Conservation (phyloP, 345 rosid genomes). For the Bruguiera parviflora region DNA sequence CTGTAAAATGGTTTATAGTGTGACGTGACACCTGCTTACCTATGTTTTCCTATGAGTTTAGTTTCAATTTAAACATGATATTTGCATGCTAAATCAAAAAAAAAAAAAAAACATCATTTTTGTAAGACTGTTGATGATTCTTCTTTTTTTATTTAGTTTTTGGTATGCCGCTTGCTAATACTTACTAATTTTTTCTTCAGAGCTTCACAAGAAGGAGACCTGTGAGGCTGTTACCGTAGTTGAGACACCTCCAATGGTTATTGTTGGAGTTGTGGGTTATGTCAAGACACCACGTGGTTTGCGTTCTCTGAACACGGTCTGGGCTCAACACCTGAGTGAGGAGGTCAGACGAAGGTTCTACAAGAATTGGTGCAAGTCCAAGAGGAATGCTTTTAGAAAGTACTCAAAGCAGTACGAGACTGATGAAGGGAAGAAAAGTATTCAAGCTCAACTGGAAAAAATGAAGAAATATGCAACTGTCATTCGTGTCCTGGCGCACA, state of each 20-base stretch:
- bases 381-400: slow-evolving; percentile 84
- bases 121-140: too few species aligned
- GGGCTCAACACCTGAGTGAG: slow-evolving; percentile 92
- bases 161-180: background rate
- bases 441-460: slow-evolving; percentile 66
- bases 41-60: too few species aligned
- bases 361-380: slow-evolving; percentile 83
- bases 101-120: too few species aligned
- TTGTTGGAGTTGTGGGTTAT: slow-evolving; percentile 83
- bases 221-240: slow-evolving; percentile 85
- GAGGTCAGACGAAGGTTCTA: slow-evolving; percentile 78
- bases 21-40: too few species aligned
- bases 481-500: slow-evolving; percentile 82
- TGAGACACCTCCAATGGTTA: slow-evolving; percentile 81
- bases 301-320: slow-evolving; percentile 67
- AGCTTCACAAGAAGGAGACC: slow-evolving; percentile 93
- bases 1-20: too few species aligned
- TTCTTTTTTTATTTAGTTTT: background rate
- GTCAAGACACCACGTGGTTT: slow-evolving; percentile 76
- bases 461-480: slow-evolving; percentile 71
- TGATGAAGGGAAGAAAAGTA: slow-evolving; percentile 66
- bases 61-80: too few species aligned
- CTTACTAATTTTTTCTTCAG: slow-evolving; percentile 19
- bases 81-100: too few species aligned
- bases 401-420: slow-evolving; percentile 55